Evolutionary conservation across 208 protist species (phyloP).

Genomic region (Wallacemonas rigidus): DNA sequence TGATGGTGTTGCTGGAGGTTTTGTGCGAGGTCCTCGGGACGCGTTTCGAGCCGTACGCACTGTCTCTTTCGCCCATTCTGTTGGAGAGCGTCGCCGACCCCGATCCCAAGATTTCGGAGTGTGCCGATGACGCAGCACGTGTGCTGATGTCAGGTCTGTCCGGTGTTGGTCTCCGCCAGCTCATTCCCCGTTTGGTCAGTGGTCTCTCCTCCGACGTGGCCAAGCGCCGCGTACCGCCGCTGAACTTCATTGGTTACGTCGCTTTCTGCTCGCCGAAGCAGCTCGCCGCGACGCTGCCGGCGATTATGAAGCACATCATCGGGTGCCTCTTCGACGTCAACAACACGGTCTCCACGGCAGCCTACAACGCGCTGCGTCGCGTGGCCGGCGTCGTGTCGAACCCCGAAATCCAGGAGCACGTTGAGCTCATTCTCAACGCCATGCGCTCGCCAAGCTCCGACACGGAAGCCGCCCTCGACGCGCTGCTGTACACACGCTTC

Average conservation of each 20-base stretch:
- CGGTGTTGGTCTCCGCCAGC: constrained; percentile 85
- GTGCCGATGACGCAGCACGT: constrained; percentile 85
- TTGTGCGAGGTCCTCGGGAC: constrained; percentile 74
- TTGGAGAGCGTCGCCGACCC: constrained; percentile 83
- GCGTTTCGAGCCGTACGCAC: constrained; percentile 88
- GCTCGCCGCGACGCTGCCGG: constrained; percentile 84
- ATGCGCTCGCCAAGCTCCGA: constrained; percentile 89
- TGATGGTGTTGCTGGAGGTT: constrained; percentile 89
- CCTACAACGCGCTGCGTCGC: constrained; percentile 81
- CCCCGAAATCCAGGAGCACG: constrained; percentile 91
- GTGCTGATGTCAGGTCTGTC: constrained; percentile 81
- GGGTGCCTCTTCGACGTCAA: constrained; percentile 91
- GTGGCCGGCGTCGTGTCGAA: constrained; percentile 92
- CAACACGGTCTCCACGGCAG: constrained; percentile 75
- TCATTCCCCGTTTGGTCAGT: constrained; percentile 80
- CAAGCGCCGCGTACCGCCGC: constrained; percentile 81
- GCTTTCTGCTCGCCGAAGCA: constrained; percentile 92
- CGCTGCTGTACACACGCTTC: constrained; percentile 94
- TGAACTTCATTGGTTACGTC: constrained; percentile 92
- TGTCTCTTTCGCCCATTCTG: constrained; percentile 67
- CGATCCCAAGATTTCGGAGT: constrained; percentile 85
- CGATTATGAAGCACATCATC: constrained; percentile 91
- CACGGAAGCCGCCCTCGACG: constrained; percentile 89
- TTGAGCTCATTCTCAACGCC: constrained; percentile 87
- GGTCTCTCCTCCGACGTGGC: constrained; percentile 74